phyloP scores from a whole-genome alignment of 148 eudicot genomes.

The Diospyros kaki region DNA sequence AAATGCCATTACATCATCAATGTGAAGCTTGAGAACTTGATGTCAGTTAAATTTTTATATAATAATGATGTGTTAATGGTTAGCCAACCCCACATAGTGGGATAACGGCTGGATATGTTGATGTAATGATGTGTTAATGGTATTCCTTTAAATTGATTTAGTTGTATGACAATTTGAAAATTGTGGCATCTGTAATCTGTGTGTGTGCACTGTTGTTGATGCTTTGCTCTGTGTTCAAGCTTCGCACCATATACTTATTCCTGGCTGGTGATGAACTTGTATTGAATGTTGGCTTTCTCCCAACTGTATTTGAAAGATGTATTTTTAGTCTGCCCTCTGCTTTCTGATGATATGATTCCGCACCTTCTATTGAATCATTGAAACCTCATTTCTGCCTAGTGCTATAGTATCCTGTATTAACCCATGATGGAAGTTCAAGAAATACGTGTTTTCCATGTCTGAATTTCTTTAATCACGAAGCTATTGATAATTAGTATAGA shows the following conservation, averaged over 20 bases:
- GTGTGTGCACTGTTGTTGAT: too few species aligned
- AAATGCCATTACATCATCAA: not conserved
- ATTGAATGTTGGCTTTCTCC: not conserved
- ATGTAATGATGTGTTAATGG: too few species aligned
- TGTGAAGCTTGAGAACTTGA: not conserved
- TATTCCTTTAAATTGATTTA: not conserved
- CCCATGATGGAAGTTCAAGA: not conserved
- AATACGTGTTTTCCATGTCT: not conserved
- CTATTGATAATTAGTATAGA: not conserved
- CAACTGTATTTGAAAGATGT: not conserved
- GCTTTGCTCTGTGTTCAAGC: too few species aligned
- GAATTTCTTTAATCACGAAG: not conserved
- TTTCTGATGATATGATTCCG: conserved; percentile 21
- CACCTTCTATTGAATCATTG: not conserved
- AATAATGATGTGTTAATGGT: not conserved
- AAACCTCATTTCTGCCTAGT: not conserved
- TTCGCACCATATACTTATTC: too few species aligned
- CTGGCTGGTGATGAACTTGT: not conserved
- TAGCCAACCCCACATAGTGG: too few species aligned
- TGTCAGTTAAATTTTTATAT: not conserved
- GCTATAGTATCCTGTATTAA: not conserved
- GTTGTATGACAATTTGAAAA: not conserved
- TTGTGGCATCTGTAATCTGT: too few species aligned
- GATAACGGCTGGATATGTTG: too few species aligned
- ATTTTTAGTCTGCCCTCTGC: conserved; percentile 9